Conservation (phyloP, 306 rosid species). For the Calophaca sinica region DNA sequence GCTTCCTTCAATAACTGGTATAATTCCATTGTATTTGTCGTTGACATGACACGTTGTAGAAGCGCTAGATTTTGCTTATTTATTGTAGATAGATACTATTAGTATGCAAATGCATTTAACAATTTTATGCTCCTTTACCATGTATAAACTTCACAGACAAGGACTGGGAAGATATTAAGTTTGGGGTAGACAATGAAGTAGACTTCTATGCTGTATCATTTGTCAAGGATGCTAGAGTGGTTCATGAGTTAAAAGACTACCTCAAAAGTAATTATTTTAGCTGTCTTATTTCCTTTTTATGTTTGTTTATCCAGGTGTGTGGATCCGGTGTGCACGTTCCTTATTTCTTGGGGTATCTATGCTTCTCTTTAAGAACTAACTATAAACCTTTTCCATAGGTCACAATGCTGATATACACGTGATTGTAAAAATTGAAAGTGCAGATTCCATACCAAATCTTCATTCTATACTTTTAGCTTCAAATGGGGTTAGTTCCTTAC, state of each 20-base stretch:
- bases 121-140: slow-evolving; percentile 35
- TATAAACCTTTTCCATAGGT: slow-evolving; percentile 56
- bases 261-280: slow-evolving; percentile 64
- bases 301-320: slow-evolving; percentile 15
- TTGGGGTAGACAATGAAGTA: slow-evolving; percentile 94
- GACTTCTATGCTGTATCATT: slow-evolving; percentile 97
- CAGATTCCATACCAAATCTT: slow-evolving; percentile 93
- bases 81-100: slow-evolving; percentile 24
- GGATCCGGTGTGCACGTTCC: not conserved
- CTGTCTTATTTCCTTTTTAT: slow-evolving; percentile 42
- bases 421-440: slow-evolving; percentile 96
- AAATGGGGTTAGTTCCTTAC: slow-evolving; percentile 80
- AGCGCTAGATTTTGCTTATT: slow-evolving; percentile 31
- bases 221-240: slow-evolving; percentile 91
- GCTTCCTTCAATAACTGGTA: slow-evolving; percentile 97
- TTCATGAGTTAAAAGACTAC: slow-evolving; percentile 82
- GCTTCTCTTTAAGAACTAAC: slow-evolving; percentile 42
- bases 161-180: slow-evolving; percentile 99
- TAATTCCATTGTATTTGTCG: not conserved
- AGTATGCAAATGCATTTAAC: slow-evolving; percentile 5
- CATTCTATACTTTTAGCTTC: slow-evolving; percentile 89
- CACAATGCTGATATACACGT: slow-evolving; percentile 82
- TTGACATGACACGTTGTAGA: not conserved
- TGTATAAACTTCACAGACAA: slow-evolving; percentile 64
- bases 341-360: slow-evolving; percentile 20